Evolutionary conservation across 2,329 filamentous ascomycete genomes (phyloP).

Genomic region (Cryoendolithus antarcticus): DNA sequence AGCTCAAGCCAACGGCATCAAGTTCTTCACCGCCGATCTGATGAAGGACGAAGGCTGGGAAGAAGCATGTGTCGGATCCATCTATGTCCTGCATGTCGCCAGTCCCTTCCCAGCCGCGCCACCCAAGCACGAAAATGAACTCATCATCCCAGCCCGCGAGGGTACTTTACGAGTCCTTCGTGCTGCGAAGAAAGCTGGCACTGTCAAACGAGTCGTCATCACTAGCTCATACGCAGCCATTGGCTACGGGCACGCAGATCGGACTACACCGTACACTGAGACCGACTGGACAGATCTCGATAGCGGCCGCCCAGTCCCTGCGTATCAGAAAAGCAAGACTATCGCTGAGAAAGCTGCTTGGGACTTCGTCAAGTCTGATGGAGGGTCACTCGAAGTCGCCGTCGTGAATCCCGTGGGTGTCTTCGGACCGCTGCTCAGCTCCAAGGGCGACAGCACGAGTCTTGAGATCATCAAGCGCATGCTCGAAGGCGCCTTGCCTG

Average conservation of each 20-base stretch:
- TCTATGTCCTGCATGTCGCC: constrained; percentile 26
- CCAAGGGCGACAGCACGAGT: constrained; percentile 13
- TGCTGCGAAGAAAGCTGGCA: constrained; percentile 22
- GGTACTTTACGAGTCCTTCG: constrained; percentile 27
- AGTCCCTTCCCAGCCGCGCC: constrained; percentile 9
- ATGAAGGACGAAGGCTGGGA: constrained; percentile 27
- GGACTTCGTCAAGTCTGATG: constrained; percentile 22
- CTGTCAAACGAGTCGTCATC: constrained; percentile 29
- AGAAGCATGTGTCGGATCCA: constrained; percentile 27
- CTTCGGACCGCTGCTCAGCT: constrained; percentile 20
- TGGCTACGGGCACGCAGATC: constrained; percentile 13
- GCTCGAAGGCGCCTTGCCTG: constrained; percentile 20
- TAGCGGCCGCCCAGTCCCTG: constrained; percentile 8
- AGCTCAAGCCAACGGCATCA: not conserved
- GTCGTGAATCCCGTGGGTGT: constrained; percentile 20
- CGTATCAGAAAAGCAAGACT: constrained; percentile 25
- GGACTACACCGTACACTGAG: constrained; percentile 19
- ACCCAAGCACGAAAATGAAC: constrained; percentile 13
- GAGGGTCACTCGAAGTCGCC: constrained; percentile 17
- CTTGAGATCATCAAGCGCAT: constrained; percentile 16
- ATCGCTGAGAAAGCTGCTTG: constrained; percentile 24
- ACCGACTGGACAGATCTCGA: constrained; percentile 19
- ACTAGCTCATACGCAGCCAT: constrained; percentile 15
- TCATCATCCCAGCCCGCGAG: constrained; percentile 17
- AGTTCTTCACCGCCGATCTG: constrained; percentile 27